Base-by-base conservation (phyloP, 2,329 filamentous ascomycete genomes). In the Neonectria neomacrospora region DNA sequence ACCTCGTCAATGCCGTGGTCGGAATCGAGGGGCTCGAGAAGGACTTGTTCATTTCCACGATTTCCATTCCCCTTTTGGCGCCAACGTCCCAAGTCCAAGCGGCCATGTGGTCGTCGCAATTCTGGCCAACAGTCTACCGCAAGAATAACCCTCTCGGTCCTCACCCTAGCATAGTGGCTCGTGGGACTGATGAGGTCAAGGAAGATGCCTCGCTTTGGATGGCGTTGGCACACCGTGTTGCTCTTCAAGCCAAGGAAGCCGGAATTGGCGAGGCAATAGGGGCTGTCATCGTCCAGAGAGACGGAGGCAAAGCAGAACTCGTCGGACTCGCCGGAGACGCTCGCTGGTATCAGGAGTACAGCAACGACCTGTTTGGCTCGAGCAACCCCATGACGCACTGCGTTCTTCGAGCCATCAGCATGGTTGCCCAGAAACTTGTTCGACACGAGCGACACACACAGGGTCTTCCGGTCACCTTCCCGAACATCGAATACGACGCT, bases 101-200 rank as follows among this genome's bases (percentile, higher is more conserved):
- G 9, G 86, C 86, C 26, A 81, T 87, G 75, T 96, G 92, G 92
- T 90, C 88, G 26, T 82, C 86, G 34, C 85, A 90, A 70, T 95
- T 93, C 77, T 96, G 93, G 93, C 93, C 93, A 12, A 91, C 90
- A 1, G 88, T 94, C 52, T 96, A 96, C 80, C 90, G 92, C 67
- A 94, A 94, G 80, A 94, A 91, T 69, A 96, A 96, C 74, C 92
- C 92, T 2, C 91, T 94, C 63, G 93, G 93, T 4, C 92, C 93
- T 18, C 93, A 96, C 74, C 92, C 92, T 65, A 88, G 89, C 73
- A 86, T 91, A 74, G 88, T 95, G 59, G 82, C 86, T 44, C 88
- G 90, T 63, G 88, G 90, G 28, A 90, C 90, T 41, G 86, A 89
- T 12, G 89, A 92, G 64, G 87, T 96, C 55, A 83, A 85, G 60